Conservation (phyloP, 345 rosid genomes). For the Boechera stricta region DNA sequence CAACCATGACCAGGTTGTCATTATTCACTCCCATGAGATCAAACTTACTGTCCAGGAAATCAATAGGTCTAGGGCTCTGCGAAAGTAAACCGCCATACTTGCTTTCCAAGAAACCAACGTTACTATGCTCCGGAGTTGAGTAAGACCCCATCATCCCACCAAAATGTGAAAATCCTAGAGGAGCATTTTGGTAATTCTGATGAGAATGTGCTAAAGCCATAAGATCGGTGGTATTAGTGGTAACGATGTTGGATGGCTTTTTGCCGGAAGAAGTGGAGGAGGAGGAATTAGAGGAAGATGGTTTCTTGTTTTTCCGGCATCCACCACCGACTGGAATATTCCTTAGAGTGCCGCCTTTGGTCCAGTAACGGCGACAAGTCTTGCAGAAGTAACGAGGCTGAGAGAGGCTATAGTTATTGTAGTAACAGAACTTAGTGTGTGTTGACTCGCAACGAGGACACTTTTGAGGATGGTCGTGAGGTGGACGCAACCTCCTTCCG, state of each 20-base stretch:
- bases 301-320: slow-evolving; percentile 87
- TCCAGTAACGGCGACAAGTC: slow-evolving; percentile 98
- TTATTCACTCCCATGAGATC: slow-evolving; percentile 48
- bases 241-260: slow-evolving; percentile 52
- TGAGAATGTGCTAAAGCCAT: slow-evolving; percentile 48
- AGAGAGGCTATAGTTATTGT: slow-evolving; percentile 96
- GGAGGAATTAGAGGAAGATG: slow-evolving; percentile 42
- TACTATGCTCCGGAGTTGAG: slow-evolving; percentile 40
- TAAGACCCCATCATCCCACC: slow-evolving; percentile 45
- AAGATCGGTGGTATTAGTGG: slow-evolving; percentile 39
- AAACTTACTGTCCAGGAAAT: slow-evolving; percentile 45
- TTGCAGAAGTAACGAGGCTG: slow-evolving; percentile 99
- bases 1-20: slow-evolving; percentile 42
- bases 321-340: slow-evolving; percentile 99
- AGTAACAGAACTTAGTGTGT: slow-evolving; percentile 95
- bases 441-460: slow-evolving; percentile 96
- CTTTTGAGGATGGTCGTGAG: slow-evolving; percentile 84
- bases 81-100: slow-evolving; percentile 45
- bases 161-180: slow-evolving; percentile 36
- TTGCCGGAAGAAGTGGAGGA: slow-evolving; percentile 51
- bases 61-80: slow-evolving; percentile 46
- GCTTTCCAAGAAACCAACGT: slow-evolving; percentile 43
- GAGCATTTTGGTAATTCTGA: slow-evolving; percentile 40
- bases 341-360: slow-evolving; percentile 91
- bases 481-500: slow-evolving; percentile 91